phyloP scores from a whole-genome alignment of 129 eudicot species.

The Centrapalus pauciflorus region DNA sequence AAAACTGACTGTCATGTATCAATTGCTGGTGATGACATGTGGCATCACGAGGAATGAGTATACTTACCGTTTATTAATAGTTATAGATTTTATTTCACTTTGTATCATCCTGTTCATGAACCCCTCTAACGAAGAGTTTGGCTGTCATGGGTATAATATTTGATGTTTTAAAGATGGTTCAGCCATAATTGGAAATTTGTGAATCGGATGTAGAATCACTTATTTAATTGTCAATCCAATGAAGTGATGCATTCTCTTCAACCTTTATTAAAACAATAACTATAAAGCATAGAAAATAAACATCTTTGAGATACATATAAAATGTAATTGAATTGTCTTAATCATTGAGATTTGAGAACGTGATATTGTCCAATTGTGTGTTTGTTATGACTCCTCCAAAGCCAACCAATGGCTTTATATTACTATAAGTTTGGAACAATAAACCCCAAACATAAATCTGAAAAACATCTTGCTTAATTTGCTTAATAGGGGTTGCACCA shows the following conservation, averaged over 20 bases:
- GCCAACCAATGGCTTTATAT: background rate
- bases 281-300: background rate
- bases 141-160: background rate
- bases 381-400: slow-evolving; percentile 1
- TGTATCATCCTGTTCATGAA: background rate
- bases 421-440: slow-evolving; percentile 2
- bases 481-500: background rate
- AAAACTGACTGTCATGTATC: no score
- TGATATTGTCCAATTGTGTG: slow-evolving; percentile 3
- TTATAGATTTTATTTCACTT: background rate
- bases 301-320: background rate
- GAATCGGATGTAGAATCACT: background rate
- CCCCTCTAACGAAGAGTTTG: slow-evolving; percentile 4
- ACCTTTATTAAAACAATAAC: background rate
- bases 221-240: background rate
- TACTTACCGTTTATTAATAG: no score
- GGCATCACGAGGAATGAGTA: no score
- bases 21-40: no score
- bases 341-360: background rate
- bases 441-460: background rate
- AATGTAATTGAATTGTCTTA: background rate
- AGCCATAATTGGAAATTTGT: slow-evolving; percentile 4
- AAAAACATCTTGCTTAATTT: background rate
- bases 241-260: background rate
- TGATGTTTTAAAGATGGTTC: background rate